Evolutionary conservation across 2,329 filamentous ascomycete genomes (phyloP).

Genomic region (Epichloe aotearoae): DNA sequence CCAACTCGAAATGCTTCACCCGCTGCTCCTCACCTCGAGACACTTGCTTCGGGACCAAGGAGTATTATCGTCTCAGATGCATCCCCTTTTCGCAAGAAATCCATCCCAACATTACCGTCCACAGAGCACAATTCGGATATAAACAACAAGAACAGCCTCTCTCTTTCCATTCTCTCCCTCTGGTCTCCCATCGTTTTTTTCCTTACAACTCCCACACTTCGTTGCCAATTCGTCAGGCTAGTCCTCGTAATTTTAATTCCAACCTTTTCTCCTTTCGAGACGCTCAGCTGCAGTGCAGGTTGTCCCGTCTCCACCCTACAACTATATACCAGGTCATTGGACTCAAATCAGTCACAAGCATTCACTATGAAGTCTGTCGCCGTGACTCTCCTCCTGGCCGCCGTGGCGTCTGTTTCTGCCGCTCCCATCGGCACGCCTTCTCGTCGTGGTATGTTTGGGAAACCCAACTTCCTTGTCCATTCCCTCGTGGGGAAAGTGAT

Average conservation of each 20-base stretch:
- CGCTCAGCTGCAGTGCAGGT: neutral
- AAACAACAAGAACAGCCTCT: neutral
- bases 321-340: no score
- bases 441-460: neutral
- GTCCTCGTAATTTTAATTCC: neutral
- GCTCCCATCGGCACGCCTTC: neutral
- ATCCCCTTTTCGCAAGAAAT: neutral
- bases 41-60: neutral
- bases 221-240: neutral
- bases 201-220: no score
- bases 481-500: no score
- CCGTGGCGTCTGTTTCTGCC: constrained; percentile 1
- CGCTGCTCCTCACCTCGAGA: no score
- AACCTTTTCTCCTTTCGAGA: neutral
- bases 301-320: no score
- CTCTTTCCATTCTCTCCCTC: neutral
- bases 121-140: neutral
- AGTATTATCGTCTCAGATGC: neutral
- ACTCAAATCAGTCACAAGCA: no score
- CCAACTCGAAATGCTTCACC: no score
- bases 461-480: neutral
- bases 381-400: neutral
- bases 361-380: constrained; percentile 1
- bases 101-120: neutral
- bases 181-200: neutral